These are phyloP conservation scores for Brassica juncea DNA, from an alignment of 345 rosid genomes.

Conservation along the genomic window DNA sequence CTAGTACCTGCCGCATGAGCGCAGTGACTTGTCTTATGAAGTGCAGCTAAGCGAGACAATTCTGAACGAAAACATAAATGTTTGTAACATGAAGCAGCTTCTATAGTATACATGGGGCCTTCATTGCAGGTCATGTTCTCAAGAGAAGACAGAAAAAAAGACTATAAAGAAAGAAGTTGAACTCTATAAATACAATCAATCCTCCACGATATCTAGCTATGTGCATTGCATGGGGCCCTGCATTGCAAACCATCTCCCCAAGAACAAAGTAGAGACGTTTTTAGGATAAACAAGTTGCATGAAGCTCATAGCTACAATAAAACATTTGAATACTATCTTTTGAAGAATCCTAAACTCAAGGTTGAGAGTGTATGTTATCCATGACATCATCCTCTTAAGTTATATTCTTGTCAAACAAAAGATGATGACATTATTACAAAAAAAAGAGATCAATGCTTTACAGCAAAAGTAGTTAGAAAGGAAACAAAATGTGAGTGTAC, in stretches of 20 bases:
- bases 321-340: not conserved
- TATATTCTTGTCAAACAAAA: conserved; percentile 25
- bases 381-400: conserved; percentile 12
- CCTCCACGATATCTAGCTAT: not conserved
- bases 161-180: conserved; percentile 1
- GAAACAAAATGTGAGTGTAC: conserved; percentile 44
- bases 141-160: not conserved
- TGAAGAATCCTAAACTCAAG: not conserved
- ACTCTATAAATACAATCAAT: conserved; percentile 4
- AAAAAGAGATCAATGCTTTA: conserved; percentile 27
- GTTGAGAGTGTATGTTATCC: not conserved
- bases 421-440: conserved; percentile 30
- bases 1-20: conserved; percentile 11
- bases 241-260: conserved; percentile 9
- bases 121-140: not conserved
- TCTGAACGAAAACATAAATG: not conserved
- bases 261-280: not conserved
- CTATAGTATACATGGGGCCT: conserved; percentile 1
- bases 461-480: conserved; percentile 42
- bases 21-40: not conserved
- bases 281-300: conserved; percentile 11
- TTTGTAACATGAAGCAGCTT: conserved; percentile 6
- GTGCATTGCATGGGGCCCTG: not conserved
- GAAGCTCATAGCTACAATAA: conserved; percentile 10
- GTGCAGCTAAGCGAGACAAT: conserved; percentile 9